Percentiles rank a stretch among this genome's conserved stretches.
phyloP scores from a whole-genome alignment of 73 alveolate genomes.

The Paramecium sonneborni region DNA sequence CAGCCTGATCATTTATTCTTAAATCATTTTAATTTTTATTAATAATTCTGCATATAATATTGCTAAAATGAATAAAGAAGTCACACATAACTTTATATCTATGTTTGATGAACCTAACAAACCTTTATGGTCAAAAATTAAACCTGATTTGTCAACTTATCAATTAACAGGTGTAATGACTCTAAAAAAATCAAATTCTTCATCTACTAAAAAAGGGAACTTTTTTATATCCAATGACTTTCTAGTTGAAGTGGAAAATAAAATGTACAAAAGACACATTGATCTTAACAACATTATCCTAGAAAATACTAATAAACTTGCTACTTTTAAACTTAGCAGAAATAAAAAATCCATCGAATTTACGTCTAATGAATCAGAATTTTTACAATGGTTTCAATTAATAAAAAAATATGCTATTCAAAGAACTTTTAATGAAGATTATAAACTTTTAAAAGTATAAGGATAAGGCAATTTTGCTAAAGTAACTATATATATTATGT shows the following conservation, averaged over 20 bases:
- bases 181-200: background rate
- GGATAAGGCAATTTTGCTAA: constrained; percentile 64
- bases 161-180: background rate
- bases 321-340: background rate
- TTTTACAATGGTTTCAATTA: constrained; percentile 1
- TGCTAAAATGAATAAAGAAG: background rate
- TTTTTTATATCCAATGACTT: background rate
- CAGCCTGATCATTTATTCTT: no score
- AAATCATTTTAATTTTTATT: no score
- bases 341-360: background rate
- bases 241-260: background rate
- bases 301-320: background rate
- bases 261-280: background rate
- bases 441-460: constrained; percentile 13
- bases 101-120: background rate
- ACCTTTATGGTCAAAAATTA: background rate
- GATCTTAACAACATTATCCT: background rate
- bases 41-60: no score
- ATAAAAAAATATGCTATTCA: constrained; percentile 33
- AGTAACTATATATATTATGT: background rate
- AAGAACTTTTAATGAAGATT: constrained; percentile 49
- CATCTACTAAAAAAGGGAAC: background rate
- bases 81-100: background rate
- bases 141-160: background rate
- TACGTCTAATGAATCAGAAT: background rate